phyloP scores from a whole-genome alignment of 176 grass and related monocot genomes.

The Hsuehochloa calcarea region DNA sequence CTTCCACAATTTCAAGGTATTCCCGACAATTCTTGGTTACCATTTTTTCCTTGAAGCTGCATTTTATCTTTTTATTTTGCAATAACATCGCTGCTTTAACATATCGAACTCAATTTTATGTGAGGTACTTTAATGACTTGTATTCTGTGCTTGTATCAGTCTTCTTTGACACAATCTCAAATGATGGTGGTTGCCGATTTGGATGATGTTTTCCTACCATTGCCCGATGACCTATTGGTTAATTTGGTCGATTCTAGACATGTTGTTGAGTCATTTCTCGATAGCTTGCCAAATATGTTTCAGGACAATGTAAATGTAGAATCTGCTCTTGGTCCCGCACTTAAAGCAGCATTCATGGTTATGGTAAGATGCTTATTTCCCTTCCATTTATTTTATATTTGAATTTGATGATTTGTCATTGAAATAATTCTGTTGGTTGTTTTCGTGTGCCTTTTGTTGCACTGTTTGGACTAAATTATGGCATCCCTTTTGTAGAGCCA shows the following conservation, averaged over 20 bases:
- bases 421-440: background rate
- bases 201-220: slow-evolving; percentile 83
- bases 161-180: slow-evolving; percentile 89
- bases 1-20: slow-evolving; percentile 97
- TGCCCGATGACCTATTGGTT: slow-evolving; percentile 96
- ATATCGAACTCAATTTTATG: background rate
- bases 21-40: slow-evolving; percentile 17
- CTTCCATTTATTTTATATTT: slow-evolving; percentile 23
- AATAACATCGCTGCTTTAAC: background rate
- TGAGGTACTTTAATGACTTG: slow-evolving; percentile 8
- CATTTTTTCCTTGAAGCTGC: background rate
- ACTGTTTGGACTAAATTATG: slow-evolving; percentile 26
- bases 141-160: slow-evolving; percentile 55
- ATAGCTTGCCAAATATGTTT: slow-evolving; percentile 96
- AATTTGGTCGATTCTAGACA: slow-evolving; percentile 86
- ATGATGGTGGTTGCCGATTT: slow-evolving; percentile 93
- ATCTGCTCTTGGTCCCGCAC: slow-evolving; percentile 88
- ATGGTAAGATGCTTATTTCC: slow-evolving; percentile 61
- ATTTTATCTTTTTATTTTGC: background rate
- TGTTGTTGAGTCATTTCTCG: slow-evolving; percentile 82
- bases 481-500: slow-evolving; percentile 58
- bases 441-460: slow-evolving; percentile 12
- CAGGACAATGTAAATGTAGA: slow-evolving; percentile 85
- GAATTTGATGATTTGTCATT: background rate
- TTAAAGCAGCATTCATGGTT: slow-evolving; percentile 94